Base-by-base conservation (phyloP, 805 yeast species). In the Priceomyces fermenticarens region DNA sequence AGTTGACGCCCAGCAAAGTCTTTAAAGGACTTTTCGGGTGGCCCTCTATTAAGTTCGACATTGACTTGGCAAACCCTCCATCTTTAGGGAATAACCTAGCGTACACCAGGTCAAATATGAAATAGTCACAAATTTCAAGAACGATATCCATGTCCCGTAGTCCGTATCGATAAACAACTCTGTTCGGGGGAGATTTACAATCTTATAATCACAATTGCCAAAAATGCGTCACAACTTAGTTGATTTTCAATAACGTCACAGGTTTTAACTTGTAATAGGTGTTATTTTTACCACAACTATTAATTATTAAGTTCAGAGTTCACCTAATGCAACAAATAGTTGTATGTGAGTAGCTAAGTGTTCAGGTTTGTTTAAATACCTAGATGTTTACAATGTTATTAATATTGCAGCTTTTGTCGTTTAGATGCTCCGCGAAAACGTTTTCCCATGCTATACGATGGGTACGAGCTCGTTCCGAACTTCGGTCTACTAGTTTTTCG, bases 121-220 rank as follows among this genome's bases (percentile, higher is more conserved):
- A 86, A 36, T 86, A 73, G 65, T 93, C 99, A 35, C 72, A 65
- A 16, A 80, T 69, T 63, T 93, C 99, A 39, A 93, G 75, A 16
- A 88, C 89, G 56, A 93, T 70, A 83, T 93, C 99, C 99, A 93
- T 91, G 23, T 10, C 23, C 35, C n/a, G n/a, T n/a, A n/a, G n/a
- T n/a, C n/a, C 14, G 25, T 32, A 32, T 32, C 16, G 5, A 32
- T n/a, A 29, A 29, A 29, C 31, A 29, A 9, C 14, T 29, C 14
- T 29, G 4, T 4, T 29, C 12, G 6, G 31, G 9, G 9, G 25
- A n/a, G n/a, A n/a, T n/a, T n/a, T 20, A 20, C 25, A 4, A 5
- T 20, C 4, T 20, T 20, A 5, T 20, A 5, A 20, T 20, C 25
- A 20, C n/a, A n/a, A n/a, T n/a, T n/a, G n/a, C n/a, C n/a, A n/a